Base-by-base conservation (phyloP, 2,329 filamentous ascomycete species). In the Dactylonectria macrodidyma region DNA sequence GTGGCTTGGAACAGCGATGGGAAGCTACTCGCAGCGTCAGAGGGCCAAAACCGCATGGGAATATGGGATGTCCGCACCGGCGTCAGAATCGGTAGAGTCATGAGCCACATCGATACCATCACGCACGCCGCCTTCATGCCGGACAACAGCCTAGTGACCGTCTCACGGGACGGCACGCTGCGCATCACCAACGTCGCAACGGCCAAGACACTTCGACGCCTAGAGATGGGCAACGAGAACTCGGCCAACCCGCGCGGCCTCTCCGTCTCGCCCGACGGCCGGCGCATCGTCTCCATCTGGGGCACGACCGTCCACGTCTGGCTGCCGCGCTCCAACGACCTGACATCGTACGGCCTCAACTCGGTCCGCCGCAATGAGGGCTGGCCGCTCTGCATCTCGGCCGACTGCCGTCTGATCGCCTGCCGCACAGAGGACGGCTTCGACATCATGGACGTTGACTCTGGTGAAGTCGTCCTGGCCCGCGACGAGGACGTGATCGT, bases 381-480 rank as follows among this genome's bases (percentile, higher is more conserved):
- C 30, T 84, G 81, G 81, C 82, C 83, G 22, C 70, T 84, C 59
- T 77, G 75, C 44, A 76, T 84, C 36, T 84, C 82, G 4, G 73
- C 79, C 2, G 81, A 84, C 66, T 78, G 78, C 26, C 69, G 77
- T 50, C 82, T 78, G 67, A 74, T 84, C 73, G 76, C 73, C 19
- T 82, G 80, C 68, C 76, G 82, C 65, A 84, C 80, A 0, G 83
- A 84, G 59, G 77, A 79, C 3, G 83, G 82, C 7, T 80, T 84
- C 59, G 83, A 84, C 24, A 70, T 84, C 19, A 81, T 81, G 73
- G 81, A 84, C 12, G 71, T 81, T 30, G 68, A 67, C 10, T 79
- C 81, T 1, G 82, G 82, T 0, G 64, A 62, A 2, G 70, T 83
- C 1, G 65, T 80, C 0, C 79, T 77, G 16, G 78, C 78, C 26